phyloP scores from a whole-genome alignment of 495 filamentous ascomycete genomes.

The Xylaria cubensis region DNA sequence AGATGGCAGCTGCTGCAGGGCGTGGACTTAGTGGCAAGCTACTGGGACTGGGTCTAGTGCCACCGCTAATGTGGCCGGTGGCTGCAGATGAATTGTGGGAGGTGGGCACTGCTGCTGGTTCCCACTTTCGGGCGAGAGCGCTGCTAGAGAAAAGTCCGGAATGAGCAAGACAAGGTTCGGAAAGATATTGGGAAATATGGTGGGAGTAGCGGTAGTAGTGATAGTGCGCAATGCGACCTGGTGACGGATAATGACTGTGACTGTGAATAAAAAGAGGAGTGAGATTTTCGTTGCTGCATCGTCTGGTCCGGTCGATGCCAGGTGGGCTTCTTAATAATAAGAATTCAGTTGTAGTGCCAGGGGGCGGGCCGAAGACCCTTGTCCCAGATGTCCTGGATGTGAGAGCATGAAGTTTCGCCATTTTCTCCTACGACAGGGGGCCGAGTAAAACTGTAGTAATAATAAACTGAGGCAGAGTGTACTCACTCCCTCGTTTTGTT shows the following conservation, averaged over 20 bases:
- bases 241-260: constrained; percentile 3
- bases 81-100: constrained; percentile 22
- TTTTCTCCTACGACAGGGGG: constrained; percentile 35
- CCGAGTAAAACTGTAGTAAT: neutral
- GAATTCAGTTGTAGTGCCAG: constrained; percentile 26
- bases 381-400: constrained; percentile 29
- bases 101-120: constrained; percentile 29
- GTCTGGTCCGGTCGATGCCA: constrained; percentile 29
- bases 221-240: constrained; percentile 29
- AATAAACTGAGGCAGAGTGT: constrained; percentile 33
- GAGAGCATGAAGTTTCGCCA: constrained; percentile 32
- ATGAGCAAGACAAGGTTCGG: constrained; percentile 42
- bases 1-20: constrained; percentile 14
- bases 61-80: constrained; percentile 18
- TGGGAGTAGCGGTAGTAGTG: constrained; percentile 27
- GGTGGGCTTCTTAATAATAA: constrained; percentile 40
- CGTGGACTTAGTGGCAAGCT: constrained; percentile 32
- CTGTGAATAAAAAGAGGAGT: constrained; percentile 8
- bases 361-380: constrained; percentile 35
- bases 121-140: constrained; percentile 42
- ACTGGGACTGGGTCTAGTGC: constrained; percentile 10
- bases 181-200: constrained; percentile 32
- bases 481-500: constrained; percentile 36
- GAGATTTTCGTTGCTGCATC: constrained; percentile 31
- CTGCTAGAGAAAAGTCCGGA: constrained; percentile 43